Conservation (phyloP, 164 flowering plant genomes). For the Vitis amurensis region DNA sequence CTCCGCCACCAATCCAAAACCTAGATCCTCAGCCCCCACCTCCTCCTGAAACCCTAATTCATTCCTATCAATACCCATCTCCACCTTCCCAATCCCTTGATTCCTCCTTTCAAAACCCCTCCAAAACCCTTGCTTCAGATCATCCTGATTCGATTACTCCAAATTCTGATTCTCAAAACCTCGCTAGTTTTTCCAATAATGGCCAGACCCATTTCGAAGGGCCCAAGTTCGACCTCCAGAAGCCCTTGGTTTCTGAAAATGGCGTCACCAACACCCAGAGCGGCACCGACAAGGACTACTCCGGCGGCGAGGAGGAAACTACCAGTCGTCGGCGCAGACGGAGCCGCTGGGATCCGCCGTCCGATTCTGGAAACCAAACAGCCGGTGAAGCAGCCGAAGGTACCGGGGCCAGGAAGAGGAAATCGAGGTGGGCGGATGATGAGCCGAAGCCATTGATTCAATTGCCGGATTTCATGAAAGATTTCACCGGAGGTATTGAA, state of each 20-base stretch:
- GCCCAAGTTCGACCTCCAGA: slow-evolving; percentile 19
- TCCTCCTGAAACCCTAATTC: too few species aligned
- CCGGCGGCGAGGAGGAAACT: slow-evolving; percentile 87
- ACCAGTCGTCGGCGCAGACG: slow-evolving; percentile 61
- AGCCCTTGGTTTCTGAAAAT: slow-evolving; percentile 46
- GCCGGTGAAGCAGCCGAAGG: slow-evolving; percentile 32
- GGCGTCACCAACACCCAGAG: slow-evolving; percentile 53
- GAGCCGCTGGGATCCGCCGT: slow-evolving; percentile 82
- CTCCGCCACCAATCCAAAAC: too few species aligned
- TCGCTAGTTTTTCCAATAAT: too few species aligned
- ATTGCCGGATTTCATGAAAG: slow-evolving; percentile 90
- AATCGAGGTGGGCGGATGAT: slow-evolving; percentile 85
- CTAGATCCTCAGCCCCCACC: too few species aligned
- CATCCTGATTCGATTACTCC: too few species aligned
- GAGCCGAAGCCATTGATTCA: slow-evolving; percentile 76
- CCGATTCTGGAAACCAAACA: slow-evolving; percentile 32
- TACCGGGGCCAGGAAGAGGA: slow-evolving; percentile 51
- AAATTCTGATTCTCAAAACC: too few species aligned
- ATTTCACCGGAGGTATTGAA: slow-evolving; percentile 83
- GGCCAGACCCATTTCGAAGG: not conserved
- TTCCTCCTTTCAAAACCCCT: too few species aligned
- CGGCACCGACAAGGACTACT: slow-evolving; percentile 55
- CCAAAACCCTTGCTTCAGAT: too few species aligned
- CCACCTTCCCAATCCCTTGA: too few species aligned
- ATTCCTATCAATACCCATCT: too few species aligned